These are phyloP conservation scores for Teratosphaeria gauchensis DNA, from an alignment of 2,329 filamentous ascomycete genomes.

Conservation along the genomic window DNA sequence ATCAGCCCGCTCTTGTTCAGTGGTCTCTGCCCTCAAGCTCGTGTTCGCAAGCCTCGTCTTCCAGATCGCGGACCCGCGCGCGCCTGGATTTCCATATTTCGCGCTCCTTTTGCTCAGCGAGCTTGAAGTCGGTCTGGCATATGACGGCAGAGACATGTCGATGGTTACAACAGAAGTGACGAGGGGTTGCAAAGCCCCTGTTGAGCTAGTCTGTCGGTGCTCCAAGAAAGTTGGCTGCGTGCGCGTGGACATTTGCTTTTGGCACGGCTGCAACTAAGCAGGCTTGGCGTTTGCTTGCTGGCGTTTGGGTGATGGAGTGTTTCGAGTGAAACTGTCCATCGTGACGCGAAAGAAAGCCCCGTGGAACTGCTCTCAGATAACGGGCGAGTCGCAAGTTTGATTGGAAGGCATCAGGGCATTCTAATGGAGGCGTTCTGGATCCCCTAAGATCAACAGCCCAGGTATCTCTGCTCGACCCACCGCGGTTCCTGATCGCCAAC, in stretches of 20 bases:
- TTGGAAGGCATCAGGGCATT: too few species aligned
- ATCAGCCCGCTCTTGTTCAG: conserved; percentile 22
- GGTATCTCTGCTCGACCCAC: conserved; percentile 85
- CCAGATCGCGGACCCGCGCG: not conserved
- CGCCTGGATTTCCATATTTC: too few species aligned
- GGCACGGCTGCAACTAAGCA: conserved; percentile 2
- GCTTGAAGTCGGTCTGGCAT: too few species aligned
- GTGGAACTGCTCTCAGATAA: conserved; percentile 29
- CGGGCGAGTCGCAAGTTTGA: not conserved
- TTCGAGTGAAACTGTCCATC: conserved; percentile 4
- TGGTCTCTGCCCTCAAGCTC: too few species aligned
- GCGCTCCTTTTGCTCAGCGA: too few species aligned
- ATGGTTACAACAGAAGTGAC: too few species aligned
- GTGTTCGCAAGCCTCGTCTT: not conserved
- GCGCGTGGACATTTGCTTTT: conserved; percentile 3
- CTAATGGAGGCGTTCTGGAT: not conserved
- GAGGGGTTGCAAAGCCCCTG: too few species aligned
- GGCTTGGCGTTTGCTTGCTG: too few species aligned
- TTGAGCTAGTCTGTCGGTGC: too few species aligned
- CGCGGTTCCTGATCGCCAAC: conserved; percentile 73
- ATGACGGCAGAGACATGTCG: too few species aligned
- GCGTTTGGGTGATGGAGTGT: too few species aligned
- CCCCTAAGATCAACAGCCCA: conserved; percentile 51
- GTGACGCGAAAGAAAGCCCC: conserved; percentile 26
- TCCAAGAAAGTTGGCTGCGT: too few species aligned